These are phyloP conservation scores for Linderina pennispora DNA, from an alignment of 192 early-diverging fungal species.

Conservation along the genomic window DNA sequence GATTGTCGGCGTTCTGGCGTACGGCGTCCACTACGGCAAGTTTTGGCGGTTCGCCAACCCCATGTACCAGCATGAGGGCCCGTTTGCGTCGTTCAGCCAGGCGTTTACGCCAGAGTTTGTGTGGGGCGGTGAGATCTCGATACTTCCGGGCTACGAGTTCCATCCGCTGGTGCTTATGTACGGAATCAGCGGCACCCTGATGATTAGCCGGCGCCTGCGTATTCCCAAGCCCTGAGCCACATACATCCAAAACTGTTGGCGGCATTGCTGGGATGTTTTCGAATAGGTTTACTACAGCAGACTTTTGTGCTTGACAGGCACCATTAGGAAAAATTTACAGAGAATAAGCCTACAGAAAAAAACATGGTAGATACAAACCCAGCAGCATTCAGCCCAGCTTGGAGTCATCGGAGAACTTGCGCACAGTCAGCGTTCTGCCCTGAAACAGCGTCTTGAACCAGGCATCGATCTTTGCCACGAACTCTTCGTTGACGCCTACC, in stretches of 20 bases:
- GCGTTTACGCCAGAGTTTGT: constrained; percentile 49
- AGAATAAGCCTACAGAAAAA: no score
- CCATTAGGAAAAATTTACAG: no score
- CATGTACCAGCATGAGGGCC: constrained; percentile 38
- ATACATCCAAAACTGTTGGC: neutral
- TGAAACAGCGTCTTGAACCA: no score
- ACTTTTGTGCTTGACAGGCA: no score
- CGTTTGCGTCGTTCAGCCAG: constrained; percentile 45
- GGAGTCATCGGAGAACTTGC: no score
- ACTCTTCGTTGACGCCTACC: no score
- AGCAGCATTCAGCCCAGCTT: no score
- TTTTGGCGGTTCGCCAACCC: constrained; percentile 47
- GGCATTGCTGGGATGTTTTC: no score
- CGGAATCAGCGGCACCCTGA: constrained; percentile 69
- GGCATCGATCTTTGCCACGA: no score
- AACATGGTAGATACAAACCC: no score
- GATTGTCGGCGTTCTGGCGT: constrained; percentile 62
- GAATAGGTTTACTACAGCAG: no score
- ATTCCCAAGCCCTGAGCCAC: constrained; percentile 64
- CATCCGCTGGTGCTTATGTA: constrained; percentile 78
- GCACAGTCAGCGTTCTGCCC: no score
- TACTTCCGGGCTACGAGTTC: constrained; percentile 58
- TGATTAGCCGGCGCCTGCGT: constrained; percentile 71
- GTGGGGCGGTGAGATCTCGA: constrained; percentile 52
- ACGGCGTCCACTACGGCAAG: constrained; percentile 48